Percentiles rank a stretch among this genome's conserved stretches.
phyloP scores from a whole-genome alignment of 2,329 filamentous ascomycete genomes.

The Thielaviopsis euricoi region DNA sequence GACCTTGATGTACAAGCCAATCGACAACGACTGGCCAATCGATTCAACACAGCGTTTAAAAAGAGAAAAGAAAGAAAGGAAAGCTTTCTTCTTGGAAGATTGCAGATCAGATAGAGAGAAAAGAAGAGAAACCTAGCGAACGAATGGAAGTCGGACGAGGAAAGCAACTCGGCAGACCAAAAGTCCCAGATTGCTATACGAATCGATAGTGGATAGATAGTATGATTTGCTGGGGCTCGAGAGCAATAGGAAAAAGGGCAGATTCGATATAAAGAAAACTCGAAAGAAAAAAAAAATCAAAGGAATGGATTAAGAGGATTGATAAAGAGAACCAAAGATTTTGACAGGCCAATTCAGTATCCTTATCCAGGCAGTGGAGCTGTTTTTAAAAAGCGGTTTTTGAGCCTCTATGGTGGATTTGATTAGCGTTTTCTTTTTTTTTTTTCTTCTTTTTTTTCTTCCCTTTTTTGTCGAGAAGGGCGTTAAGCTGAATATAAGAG shows the following conservation, averaged over 20 bases:
- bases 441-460: too few species aligned
- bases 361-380: constrained; percentile 2
- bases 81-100: neutral
- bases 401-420: neutral
- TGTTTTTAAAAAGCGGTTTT: neutral
- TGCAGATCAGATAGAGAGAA: neutral
- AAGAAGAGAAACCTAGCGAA: neutral
- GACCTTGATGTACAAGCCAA: neutral
- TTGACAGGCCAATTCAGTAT: neutral
- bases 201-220: neutral
- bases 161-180: neutral
- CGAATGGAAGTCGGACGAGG: neutral
- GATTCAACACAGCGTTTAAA: neutral
- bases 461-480: too few species aligned
- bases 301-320: too few species aligned
- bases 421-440: neutral
- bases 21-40: neutral
- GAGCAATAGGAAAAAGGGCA: neutral
- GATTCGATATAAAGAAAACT: neutral
- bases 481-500: neutral
- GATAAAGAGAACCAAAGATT: too few species aligned
- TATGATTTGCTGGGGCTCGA: neutral
- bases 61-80: neutral
- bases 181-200: neutral
- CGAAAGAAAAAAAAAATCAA: neutral